Evolutionary conservation across 1,139 yeast genomes (phyloP).

Genomic region (Protomyces pachydermus): DNA sequence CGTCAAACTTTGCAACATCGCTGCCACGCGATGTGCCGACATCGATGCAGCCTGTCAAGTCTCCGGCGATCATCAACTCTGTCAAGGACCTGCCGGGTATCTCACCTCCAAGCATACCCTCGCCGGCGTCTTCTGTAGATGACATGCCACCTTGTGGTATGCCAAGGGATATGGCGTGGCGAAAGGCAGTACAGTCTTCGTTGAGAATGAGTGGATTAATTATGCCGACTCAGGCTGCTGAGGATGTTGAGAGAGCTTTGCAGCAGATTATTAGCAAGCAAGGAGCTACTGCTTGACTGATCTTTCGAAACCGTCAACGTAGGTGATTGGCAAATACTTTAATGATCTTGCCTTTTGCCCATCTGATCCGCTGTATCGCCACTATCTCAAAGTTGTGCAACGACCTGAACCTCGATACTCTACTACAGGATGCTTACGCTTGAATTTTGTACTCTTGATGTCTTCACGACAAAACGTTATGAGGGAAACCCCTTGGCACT

Average conservation of each 20-base stretch:
- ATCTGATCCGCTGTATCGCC: too few species aligned
- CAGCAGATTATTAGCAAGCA: not conserved
- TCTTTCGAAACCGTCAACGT: not conserved
- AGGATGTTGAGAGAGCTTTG: not conserved
- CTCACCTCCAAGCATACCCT: not conserved
- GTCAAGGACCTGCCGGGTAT: constrained; percentile 12
- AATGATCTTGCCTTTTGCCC: too few species aligned
- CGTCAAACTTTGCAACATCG: constrained; percentile 11
- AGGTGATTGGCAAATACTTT: too few species aligned
- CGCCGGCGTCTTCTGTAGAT: not conserved
- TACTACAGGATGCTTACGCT: not conserved
- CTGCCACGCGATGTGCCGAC: constrained; percentile 5
- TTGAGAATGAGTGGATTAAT: constrained; percentile 22
- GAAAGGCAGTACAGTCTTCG: constrained; percentile 14
- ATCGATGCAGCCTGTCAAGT: not conserved
- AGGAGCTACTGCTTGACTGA: not conserved
- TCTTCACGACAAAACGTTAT: constrained; percentile 3
- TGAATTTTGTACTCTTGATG: constrained; percentile 6
- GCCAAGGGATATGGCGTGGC: constrained; percentile 8
- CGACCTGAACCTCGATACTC: not conserved
- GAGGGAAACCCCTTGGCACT: constrained; percentile 17
- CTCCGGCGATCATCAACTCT: constrained; percentile 5
- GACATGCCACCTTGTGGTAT: constrained; percentile 11
- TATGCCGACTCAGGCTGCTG: constrained; percentile 1
- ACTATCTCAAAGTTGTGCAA: too few species aligned